These are phyloP conservation scores for Malassezia pachydermatis DNA, from an alignment of 1,284 basidiomycete species.

Conservation along the genomic window DNA sequence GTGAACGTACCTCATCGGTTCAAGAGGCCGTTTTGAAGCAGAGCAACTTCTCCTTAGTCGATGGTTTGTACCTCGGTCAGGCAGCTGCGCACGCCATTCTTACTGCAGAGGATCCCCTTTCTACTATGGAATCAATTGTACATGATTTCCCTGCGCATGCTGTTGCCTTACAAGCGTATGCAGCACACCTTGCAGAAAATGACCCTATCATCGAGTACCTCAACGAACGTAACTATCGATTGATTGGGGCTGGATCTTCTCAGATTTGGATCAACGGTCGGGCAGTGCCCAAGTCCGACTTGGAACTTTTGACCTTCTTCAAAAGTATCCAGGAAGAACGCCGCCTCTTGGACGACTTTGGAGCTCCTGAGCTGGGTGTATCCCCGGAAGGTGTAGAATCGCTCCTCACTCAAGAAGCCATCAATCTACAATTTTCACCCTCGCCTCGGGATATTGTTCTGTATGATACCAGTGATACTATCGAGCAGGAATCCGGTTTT, in stretches of 20 bases:
- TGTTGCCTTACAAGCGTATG: constrained; percentile 22
- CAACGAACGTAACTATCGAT: constrained; percentile 9
- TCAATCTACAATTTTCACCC: constrained; percentile 21
- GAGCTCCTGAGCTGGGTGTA: constrained; percentile 54
- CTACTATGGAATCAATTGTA: constrained; percentile 30
- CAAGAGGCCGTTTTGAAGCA: constrained; percentile 2
- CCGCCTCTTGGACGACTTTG: constrained; percentile 57
- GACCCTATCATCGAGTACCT: constrained; percentile 21
- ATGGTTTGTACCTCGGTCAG: constrained; percentile 24
- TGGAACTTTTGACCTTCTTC: constrained; percentile 23
- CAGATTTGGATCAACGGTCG: constrained; percentile 43
- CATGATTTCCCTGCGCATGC: constrained; percentile 41
- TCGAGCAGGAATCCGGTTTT: constrained; percentile 17
- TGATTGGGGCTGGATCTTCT: constrained; percentile 16
- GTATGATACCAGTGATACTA: constrained; percentile 42
- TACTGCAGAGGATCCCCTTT: constrained; percentile 31
- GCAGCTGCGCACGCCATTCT: constrained; percentile 28
- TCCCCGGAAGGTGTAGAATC: constrained; percentile 59
- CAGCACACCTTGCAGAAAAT: constrained; percentile 14
- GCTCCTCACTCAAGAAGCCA: constrained; percentile 52
- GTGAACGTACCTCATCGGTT: background rate
- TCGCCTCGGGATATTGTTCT: constrained; percentile 51
- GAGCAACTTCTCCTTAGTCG: constrained; percentile 16
- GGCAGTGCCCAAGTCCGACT: constrained; percentile 18
- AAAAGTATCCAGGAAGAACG: constrained; percentile 61